Conservation (phyloP, 177 flowering plant species). For the Vitis hybrid region DNA sequence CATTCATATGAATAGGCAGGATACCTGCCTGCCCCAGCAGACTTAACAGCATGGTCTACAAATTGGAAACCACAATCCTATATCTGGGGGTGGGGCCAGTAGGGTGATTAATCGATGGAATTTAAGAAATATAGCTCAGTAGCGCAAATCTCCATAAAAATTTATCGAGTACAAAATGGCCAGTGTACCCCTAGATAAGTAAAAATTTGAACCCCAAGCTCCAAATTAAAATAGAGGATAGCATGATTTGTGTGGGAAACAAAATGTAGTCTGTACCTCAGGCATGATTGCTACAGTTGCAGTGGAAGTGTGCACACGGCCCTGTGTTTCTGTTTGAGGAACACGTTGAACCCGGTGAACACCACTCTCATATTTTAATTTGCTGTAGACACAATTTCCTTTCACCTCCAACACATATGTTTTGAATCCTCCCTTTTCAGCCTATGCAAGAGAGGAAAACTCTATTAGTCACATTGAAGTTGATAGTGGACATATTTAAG, state of each 20-base stretch:
- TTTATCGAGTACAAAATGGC: too few relatives aligned
- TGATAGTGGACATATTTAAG: background rate
- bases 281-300: conserved; percentile 99
- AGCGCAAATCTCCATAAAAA: too few relatives aligned
- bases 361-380: conserved; percentile 94
- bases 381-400: conserved; percentile 89
- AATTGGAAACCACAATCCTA: too few relatives aligned
- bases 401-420: conserved; percentile 91
- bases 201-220: background rate
- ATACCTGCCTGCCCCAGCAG: too few relatives aligned
- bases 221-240: background rate
- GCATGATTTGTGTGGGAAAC: background rate
- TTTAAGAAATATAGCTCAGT: too few relatives aligned
- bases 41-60: too few relatives aligned
- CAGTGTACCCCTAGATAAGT: background rate
- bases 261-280: conserved; percentile 49
- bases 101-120: too few relatives aligned
- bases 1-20: too few relatives aligned
- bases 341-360: conserved; percentile 99
- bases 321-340: conserved; percentile 95
- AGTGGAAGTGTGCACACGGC: conserved; percentile 98
- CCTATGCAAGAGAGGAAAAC: conserved; percentile 37
- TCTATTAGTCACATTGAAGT: conserved; percentile 5
- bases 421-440: conserved; percentile 87
- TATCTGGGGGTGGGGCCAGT: too few relatives aligned